Conservation (phyloP, 2,329 filamentous ascomycete genomes). For the Fusarium tjaetaba region DNA sequence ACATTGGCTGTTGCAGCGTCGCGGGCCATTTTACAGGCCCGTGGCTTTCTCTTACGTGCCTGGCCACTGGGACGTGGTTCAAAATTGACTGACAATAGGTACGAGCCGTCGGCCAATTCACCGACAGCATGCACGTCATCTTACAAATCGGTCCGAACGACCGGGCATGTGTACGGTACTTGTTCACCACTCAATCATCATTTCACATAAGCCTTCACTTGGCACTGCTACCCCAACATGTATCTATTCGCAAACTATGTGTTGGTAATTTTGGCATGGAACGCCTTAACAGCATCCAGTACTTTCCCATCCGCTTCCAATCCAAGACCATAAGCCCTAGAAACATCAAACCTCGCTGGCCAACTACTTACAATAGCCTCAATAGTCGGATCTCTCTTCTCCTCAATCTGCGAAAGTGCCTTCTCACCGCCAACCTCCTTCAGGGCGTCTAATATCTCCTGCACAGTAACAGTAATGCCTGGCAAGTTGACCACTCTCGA, state of each 20-base stretch:
- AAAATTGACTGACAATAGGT: too few species aligned
- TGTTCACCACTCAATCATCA: too few species aligned
- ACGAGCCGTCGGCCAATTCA: accelerated
- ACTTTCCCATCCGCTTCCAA: constrained; percentile 57
- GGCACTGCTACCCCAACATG: too few species aligned
- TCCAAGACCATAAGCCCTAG: constrained; percentile 63
- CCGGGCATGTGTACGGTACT: too few species aligned
- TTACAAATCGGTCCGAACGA: too few species aligned
- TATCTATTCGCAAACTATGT: too few species aligned
- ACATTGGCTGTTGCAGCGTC: neutral
- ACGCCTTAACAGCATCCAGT: constrained; percentile 44
- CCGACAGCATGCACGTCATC: too few species aligned
- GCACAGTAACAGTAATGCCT: constrained; percentile 61
- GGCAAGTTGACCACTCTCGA: constrained; percentile 60
- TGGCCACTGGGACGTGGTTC: accelerated
- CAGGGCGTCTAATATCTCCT: constrained; percentile 63
- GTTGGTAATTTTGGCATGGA: constrained; percentile 5
- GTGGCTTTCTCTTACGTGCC: accelerated
- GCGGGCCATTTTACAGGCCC: accelerated
- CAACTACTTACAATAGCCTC: constrained; percentile 63
- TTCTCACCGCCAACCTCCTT: constrained; percentile 58
- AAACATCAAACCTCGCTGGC: constrained; percentile 61
- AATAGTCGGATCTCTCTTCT: constrained; percentile 58
- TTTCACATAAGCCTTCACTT: too few species aligned
- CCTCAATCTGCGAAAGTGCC: constrained; percentile 53